A percentile compares a stretch with the other conserved stretches of the same genome.
phyloP scores from a whole-genome alignment of 1,284 basidiomycete genomes.

The Tremellales sp. region DNA sequence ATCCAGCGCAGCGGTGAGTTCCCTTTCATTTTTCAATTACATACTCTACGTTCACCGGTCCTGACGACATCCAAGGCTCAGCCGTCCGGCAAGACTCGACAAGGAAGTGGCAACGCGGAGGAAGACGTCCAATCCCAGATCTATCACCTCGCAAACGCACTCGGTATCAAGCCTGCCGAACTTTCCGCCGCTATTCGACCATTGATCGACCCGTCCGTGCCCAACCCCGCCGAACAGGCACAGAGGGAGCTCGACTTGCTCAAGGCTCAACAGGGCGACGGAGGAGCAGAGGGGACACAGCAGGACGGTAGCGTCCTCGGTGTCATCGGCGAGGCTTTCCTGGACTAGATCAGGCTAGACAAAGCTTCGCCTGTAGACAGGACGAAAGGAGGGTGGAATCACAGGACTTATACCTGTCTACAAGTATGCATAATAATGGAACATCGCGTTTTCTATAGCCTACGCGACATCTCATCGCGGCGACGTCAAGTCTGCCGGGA shows the following conservation, averaged over 20 bases:
- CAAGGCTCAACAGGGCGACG: conserved; percentile 23
- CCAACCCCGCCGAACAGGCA: conserved; percentile 37
- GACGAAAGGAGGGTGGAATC: neutral
- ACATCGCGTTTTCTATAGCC: neutral
- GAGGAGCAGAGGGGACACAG: conserved; percentile 7
- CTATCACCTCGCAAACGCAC: conserved; percentile 36
- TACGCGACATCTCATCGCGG: conserved; percentile 5
- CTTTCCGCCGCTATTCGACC: conserved; percentile 44
- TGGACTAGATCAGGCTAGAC: conserved; percentile 29
- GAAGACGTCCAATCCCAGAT: conserved; percentile 43
- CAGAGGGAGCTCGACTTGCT: conserved; percentile 31
- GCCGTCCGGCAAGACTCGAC: conserved; percentile 1
- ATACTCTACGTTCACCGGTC: too few relatives aligned
- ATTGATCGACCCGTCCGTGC: conserved; percentile 44
- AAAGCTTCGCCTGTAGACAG: too few relatives aligned
- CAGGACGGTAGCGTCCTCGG: conserved; percentile 33
- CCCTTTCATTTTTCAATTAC: neutral
- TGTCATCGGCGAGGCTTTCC: conserved; percentile 42
- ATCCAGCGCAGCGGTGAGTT: conserved; percentile 6
- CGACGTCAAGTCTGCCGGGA: conserved; percentile 73
- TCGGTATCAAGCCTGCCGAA: conserved; percentile 46
- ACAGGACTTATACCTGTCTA: neutral
- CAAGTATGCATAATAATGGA: neutral
- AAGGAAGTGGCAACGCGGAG: too few relatives aligned
- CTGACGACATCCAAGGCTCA: too few relatives aligned